Percentiles rank a stretch among this genome's conserved stretches.
Conservation (phyloP, 768 basidiomycete genomes). For the Sarcodon aspratus region DNA sequence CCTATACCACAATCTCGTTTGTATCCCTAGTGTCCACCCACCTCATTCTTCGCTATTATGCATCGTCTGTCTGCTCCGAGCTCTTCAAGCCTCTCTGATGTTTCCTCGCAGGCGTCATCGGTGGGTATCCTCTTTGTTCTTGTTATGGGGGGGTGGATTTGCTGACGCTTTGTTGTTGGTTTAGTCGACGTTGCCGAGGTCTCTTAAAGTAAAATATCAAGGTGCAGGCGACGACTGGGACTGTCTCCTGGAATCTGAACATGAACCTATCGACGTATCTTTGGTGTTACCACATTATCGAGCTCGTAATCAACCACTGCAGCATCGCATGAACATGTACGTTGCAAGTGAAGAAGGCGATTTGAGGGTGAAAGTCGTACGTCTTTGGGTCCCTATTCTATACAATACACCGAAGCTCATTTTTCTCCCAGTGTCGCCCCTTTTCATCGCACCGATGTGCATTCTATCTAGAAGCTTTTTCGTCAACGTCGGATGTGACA, state of each 20-base stretch:
- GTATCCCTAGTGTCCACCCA: no score
- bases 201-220: conserved; percentile 55
- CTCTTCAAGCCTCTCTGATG: not conserved
- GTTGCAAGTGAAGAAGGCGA: conserved; percentile 38
- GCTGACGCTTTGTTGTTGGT: not conserved
- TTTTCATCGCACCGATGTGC: conserved; percentile 18
- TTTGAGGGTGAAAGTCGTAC: conserved; percentile 63
- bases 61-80: not conserved
- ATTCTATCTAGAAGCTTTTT: conserved; percentile 40
- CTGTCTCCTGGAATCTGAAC: conserved; percentile 43
- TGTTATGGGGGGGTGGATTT: not conserved
- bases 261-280: conserved; percentile 46
- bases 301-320: conserved; percentile 58
- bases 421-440: conserved; percentile 9
- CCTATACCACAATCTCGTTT: no score
- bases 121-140: not conserved
- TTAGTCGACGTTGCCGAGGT: conserved; percentile 18
- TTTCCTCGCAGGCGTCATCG: not conserved
- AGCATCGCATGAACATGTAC: conserved; percentile 65
- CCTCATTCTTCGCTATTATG: not conserved
- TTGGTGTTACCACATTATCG: conserved; percentile 72
- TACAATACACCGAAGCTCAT: not conserved
- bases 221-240: conserved; percentile 50
- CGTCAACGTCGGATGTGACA: conserved; percentile 50
- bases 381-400: conserved; percentile 16